phyloP scores from a whole-genome alignment of 1,284 basidiomycete species.

The Earliella scabrosa region DNA sequence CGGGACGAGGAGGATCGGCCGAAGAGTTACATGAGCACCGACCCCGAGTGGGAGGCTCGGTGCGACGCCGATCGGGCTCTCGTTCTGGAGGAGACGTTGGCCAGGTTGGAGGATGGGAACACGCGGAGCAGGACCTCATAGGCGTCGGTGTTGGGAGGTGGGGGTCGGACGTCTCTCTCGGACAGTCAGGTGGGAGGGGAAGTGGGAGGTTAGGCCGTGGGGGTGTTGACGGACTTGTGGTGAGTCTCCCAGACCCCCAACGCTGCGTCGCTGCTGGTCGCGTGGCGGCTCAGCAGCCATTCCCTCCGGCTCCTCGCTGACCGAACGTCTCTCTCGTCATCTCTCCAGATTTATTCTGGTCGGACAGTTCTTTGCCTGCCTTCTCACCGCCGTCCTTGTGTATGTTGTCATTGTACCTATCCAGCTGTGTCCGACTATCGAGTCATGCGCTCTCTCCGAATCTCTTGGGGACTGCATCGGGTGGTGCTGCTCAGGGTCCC shows the following conservation, averaged over 20 bases:
- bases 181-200: background rate
- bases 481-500: background rate
- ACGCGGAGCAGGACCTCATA: constrained; percentile 13
- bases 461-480: background rate
- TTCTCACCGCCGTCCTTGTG: constrained; percentile 3
- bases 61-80: constrained; percentile 56
- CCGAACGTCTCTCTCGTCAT: background rate
- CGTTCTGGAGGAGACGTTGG: constrained; percentile 59
- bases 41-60: constrained; percentile 61
- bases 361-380: constrained; percentile 2
- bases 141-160: background rate
- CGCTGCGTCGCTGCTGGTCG: background rate
- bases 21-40: constrained; percentile 56
- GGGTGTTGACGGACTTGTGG: constrained; percentile 2
- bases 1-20: constrained; percentile 37
- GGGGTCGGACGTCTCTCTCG: background rate
- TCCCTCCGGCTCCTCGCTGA: background rate
- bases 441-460: constrained; percentile 7
- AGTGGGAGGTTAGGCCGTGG: background rate
- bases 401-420: constrained; percentile 18
- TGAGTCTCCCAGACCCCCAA: background rate
- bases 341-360: constrained; percentile 1
- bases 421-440: constrained; percentile 8
- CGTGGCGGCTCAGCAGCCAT: background rate
- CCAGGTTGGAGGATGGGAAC: constrained; percentile 47